A percentile compares a stretch with the other conserved stretches of the same genome.
Evolutionary conservation across 306 rosid genomes (phyloP).

Genomic region (Nissolia schottii): DNA sequence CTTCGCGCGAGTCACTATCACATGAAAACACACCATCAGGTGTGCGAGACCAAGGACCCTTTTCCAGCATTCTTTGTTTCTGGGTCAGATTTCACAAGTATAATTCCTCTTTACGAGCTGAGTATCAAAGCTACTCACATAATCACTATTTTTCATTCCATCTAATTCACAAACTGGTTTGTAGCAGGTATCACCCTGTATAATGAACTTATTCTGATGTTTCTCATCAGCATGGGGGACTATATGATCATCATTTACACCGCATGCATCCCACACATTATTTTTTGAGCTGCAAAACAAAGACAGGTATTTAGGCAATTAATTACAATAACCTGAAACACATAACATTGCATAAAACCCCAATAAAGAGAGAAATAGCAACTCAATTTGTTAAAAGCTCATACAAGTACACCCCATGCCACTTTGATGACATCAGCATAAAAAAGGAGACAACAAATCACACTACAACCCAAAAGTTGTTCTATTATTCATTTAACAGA

Average conservation of each 20-base stretch:
- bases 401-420: background rate
- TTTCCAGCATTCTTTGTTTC: conserved; percentile 47
- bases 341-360: background rate
- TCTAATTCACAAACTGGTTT: conserved; percentile 30
- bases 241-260: conserved; percentile 49
- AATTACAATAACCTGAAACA: background rate
- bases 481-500: background rate
- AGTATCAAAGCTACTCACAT: conserved; percentile 28
- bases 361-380: conserved; percentile 14
- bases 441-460: background rate
- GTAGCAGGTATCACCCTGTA: conserved; percentile 36
- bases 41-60: conserved; percentile 55
- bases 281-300: conserved; percentile 62
- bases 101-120: conserved; percentile 34
- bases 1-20: conserved; percentile 42
- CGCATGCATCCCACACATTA: conserved; percentile 54
- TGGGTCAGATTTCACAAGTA: conserved; percentile 28
- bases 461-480: background rate
- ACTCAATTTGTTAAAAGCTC: background rate
- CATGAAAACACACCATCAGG: conserved; percentile 49
- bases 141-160: conserved; percentile 31
- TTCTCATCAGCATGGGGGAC: conserved; percentile 44
- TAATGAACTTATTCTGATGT: conserved; percentile 28
- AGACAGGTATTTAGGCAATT: conserved; percentile 9
- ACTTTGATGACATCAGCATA: background rate